Evolutionary conservation across 257 asterid genomes (phyloP), one percentile per base, ranked within the genome.

Genomic region (Nicotiana benthamiana): DNA sequence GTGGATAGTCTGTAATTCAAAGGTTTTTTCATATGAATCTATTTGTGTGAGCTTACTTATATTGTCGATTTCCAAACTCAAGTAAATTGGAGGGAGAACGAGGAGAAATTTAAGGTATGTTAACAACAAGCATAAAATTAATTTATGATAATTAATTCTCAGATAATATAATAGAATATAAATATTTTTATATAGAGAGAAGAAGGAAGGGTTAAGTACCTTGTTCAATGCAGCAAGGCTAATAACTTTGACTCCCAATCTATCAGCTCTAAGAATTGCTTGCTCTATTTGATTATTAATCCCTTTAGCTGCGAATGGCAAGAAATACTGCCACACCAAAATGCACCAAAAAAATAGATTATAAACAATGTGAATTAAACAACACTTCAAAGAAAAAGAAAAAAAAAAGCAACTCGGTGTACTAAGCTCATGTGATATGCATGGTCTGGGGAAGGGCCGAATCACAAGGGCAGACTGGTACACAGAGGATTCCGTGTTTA

Each of bases 221-320:
- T 95, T 95, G 85, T 95, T 95, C 17, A 96, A 80, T 75, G 99
- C 98, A 57, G 99, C 99, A 81, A 96, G 97, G 86, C 99, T 92
- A 72, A 96, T 92, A 18, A 96, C 99, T 83, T 96, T 94, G 54
- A 96, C 97, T 57, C 99, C 99, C 87, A 94, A 80, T 81, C 84
- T 89, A 60, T 96, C 87, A 67, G 99, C 99, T 76, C 94, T 87
- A 40, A 94, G 96, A 63, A 96, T 96, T 48, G 99, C 98, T 52
- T 90, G 91, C 83, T 94, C 99, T 13, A 96, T 94, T 2, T 83
- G 94, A 40, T 90, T 77, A 82, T 96, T 96, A 80, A 96, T 94
- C 34, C 98, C 98, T 53, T 89, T 79, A 27, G 92, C 91, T 52
- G 98, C 97, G 87, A 90, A 90, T 24, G 99, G 95, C 86, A 96